Evolutionary conservation across 805 yeast species (phyloP).

Genomic region (Schizosaccharomyces osmophilus): DNA sequence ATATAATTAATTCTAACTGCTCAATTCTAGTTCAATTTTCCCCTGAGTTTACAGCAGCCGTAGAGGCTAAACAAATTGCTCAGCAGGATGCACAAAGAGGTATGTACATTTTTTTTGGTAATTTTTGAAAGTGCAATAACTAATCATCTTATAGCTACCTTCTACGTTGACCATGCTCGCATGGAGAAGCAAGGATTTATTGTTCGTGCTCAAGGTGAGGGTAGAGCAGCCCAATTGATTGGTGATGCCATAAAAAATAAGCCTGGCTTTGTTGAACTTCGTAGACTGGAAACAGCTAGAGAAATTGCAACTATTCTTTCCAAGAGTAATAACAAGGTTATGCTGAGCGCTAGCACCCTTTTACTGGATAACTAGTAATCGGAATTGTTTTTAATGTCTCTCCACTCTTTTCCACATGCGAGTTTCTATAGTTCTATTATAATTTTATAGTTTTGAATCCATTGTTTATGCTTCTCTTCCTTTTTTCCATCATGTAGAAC

Average conservation of each 20-base stretch:
- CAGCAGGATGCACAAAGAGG: constrained; percentile 81
- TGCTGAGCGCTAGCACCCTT: constrained; percentile 77
- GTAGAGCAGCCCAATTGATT: constrained; percentile 87
- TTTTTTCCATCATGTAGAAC: no score
- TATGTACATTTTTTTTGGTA: neutral
- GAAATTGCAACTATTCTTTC: constrained; percentile 78
- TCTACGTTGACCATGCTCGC: constrained; percentile 83
- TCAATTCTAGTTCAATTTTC: constrained; percentile 55
- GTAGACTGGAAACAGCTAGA: constrained; percentile 88
- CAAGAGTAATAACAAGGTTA: constrained; percentile 69
- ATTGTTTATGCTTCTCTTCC: no score
- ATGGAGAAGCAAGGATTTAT: constrained; percentile 95
- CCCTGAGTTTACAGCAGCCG: constrained; percentile 92
- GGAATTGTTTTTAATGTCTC: no score
- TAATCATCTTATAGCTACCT: constrained; percentile 35
- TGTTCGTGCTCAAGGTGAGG: constrained; percentile 95
- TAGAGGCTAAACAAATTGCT: constrained; percentile 95
- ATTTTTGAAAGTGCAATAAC: neutral
- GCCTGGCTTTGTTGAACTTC: constrained; percentile 84
- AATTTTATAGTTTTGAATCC: no score
- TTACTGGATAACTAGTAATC: constrained; percentile 30
- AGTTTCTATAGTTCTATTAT: no score
- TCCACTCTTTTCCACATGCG: no score
- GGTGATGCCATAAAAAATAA: constrained; percentile 98
- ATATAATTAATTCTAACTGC: neutral